Evolutionary conservation across 768 basidiomycete species (phyloP).

Genomic region (Lyophyllum atratum): DNA sequence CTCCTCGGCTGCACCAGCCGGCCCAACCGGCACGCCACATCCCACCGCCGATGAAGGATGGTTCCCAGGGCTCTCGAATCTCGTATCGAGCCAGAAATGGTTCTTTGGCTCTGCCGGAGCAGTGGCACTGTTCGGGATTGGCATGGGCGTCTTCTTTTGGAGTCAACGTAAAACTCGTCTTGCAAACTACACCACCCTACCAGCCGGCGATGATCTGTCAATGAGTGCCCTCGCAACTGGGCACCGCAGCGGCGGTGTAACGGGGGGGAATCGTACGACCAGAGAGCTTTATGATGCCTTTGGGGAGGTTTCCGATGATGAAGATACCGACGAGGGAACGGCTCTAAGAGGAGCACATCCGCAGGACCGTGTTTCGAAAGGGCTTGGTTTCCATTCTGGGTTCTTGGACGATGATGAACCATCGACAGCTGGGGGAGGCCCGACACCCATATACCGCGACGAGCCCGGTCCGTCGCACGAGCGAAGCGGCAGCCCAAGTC

Average conservation of each 20-base stretch:
- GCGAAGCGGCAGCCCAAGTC: conserved; percentile 14
- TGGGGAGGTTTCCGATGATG: conserved; percentile 85
- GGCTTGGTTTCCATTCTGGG: conserved; percentile 70
- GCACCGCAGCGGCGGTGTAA: conserved; percentile 23
- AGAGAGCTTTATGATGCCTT: conserved; percentile 97
- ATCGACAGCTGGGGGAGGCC: conserved; percentile 31
- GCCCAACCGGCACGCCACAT: conserved; percentile 35
- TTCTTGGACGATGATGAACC: conserved; percentile 82
- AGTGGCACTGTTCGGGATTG: conserved; percentile 73
- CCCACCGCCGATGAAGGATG: conserved; percentile 80
- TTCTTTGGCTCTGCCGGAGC: conserved; percentile 85
- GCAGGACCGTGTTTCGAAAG: conserved; percentile 33
- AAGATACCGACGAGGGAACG: conserved; percentile 74
- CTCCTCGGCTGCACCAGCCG: conserved; percentile 31
- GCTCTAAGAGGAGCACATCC: conserved; percentile 50
- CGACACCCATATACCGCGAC: conserved; percentile 49
- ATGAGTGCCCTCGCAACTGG: conserved; percentile 69
- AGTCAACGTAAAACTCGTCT: conserved; percentile 52
- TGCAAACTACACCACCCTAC: conserved; percentile 59
- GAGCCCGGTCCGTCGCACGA: conserved; percentile 42
- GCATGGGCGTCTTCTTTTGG: conserved; percentile 78
- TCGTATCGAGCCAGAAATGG: conserved; percentile 83
- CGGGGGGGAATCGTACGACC: conserved; percentile 51
- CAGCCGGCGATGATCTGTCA: conserved; percentile 67
- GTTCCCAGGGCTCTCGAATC: conserved; percentile 76